Evolutionary conservation across 1,139 yeast genomes (phyloP), one percentile per base, ranked within the genome.

Genomic region (Arxiozyma heterogenica): DNA sequence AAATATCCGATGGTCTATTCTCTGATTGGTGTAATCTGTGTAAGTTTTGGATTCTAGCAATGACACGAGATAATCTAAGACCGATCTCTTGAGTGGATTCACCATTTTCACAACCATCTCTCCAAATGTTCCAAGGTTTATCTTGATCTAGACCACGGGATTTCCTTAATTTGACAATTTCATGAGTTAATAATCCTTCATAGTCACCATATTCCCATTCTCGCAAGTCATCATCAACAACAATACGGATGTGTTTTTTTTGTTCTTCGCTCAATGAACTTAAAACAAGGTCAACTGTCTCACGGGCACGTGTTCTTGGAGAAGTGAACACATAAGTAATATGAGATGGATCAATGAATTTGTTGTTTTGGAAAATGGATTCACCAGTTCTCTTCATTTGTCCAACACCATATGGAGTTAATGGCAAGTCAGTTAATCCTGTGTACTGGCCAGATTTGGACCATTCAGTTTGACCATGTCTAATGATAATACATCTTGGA

Each of bases 121-220:
- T 72, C 95, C 97, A 90, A 66, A 93, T 90, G 54, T 76, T 73
- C 97, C 97, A 91, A n/a, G 75, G 75, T 61, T 55, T 70, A 63
- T 57, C 77, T 72, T 59, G 62, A 59, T 79, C 83, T 50, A 86
- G 73, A 0, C 95, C 96, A 57, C 84, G 76, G 21, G 72, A 66
- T 49, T 73, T 72, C 63, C 97, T 79, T 59, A 80, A 68, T 12
- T 74, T 77, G 46, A 77, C 73, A 67, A 91, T 90, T 61, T 90
- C 81, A 17, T 73, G 70, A 1, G 95, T 86, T 54, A 76, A 70
- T 62, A 84, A 71, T 5, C 98, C 98, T 73, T 91, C 98, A 69
- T 91, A 91, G 64, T 87, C 94, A 61, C 98, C 98, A 65, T 91
- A 91, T 61, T 88, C 94, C 97, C 98, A 91, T 72, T 91, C 98